Conservation (phyloP, 139 green algal genomes). For the Klebsormidium nitens region DNA sequence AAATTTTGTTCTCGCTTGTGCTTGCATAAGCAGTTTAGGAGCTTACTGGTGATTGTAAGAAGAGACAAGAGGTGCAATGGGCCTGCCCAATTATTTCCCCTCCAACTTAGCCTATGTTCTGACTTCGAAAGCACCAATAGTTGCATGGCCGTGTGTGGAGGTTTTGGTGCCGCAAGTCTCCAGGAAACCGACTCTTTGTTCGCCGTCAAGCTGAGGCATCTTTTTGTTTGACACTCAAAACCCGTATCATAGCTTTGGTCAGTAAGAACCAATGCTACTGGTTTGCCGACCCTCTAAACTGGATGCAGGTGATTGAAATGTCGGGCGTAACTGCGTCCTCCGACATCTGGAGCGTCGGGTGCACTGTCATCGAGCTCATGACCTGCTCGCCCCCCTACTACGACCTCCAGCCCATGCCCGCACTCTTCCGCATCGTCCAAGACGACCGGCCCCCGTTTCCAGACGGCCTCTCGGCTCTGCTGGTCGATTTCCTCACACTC, state of each 20-base stretch:
- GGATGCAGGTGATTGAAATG: constrained; percentile 98
- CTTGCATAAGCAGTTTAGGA: too few relatives aligned
- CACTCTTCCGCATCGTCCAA: constrained; percentile 93
- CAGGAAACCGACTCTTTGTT: too few relatives aligned
- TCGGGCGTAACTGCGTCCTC: constrained; percentile 71
- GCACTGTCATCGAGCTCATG: constrained; percentile 89
- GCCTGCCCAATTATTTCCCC: too few relatives aligned
- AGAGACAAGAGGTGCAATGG: too few relatives aligned
- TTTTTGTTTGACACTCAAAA: too few relatives aligned
- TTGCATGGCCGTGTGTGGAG: too few relatives aligned
- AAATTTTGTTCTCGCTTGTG: too few relatives aligned
- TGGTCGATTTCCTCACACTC: constrained; percentile 79
- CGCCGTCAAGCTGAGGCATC: too few relatives aligned
- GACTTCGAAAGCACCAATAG: too few relatives aligned
- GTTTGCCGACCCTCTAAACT: constrained; percentile 54
- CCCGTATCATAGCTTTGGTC: not conserved
- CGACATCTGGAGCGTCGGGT: constrained; percentile 95
- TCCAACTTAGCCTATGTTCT: too few relatives aligned
- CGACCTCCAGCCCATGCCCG: constrained; percentile 85
- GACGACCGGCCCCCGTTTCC: constrained; percentile 80
- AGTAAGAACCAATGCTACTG: not conserved
- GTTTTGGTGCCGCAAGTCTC: too few relatives aligned
- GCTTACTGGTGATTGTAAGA: too few relatives aligned
- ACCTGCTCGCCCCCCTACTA: constrained; percentile 91
- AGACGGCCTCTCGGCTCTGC: constrained; percentile 54